Evolutionary conservation across 345 rosid species (phyloP).

Genomic region (Trapa bicornis): DNA sequence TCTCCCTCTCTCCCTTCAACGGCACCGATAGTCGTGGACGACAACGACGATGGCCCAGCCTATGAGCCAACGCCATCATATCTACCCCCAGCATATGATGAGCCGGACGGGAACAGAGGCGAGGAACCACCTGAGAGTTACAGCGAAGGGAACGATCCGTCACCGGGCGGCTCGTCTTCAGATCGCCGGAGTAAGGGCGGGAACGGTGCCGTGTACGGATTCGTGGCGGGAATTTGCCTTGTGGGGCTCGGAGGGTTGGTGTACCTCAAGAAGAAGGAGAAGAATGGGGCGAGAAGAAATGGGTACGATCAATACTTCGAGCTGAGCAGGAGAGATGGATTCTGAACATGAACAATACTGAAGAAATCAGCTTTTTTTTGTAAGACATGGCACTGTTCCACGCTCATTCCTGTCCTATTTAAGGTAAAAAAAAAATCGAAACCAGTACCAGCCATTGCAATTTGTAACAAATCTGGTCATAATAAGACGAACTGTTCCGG

Average conservation of each 20-base stretch:
- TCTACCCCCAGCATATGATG: too few species aligned
- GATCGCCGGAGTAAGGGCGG: neutral
- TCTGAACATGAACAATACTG: neutral
- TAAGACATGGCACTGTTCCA: too few species aligned
- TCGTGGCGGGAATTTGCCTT: neutral
- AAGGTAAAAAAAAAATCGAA: neutral
- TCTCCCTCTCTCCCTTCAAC: too few species aligned
- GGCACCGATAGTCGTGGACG: too few species aligned
- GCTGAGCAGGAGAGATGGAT: neutral
- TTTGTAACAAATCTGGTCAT: too few species aligned
- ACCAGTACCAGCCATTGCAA: too few species aligned
- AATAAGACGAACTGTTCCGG: too few species aligned
- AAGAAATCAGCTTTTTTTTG: too few species aligned
- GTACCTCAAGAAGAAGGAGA: conserved; percentile 1
- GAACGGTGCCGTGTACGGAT: neutral
- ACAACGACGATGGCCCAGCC: too few species aligned
- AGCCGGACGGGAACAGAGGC: too few species aligned
- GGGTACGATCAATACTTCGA: neutral
- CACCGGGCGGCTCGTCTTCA: neutral
- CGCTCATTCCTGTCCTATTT: neutral
- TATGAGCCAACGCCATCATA: too few species aligned
- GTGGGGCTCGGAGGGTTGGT: conserved; percentile 5
- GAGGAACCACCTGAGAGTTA: neutral
- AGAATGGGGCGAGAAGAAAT: neutral
- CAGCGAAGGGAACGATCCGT: neutral